Percentiles rank a stretch among this genome's conserved stretches.
Conservation (phyloP, 148 eudicot genomes). For the Dysphania ambrosioides region DNA sequence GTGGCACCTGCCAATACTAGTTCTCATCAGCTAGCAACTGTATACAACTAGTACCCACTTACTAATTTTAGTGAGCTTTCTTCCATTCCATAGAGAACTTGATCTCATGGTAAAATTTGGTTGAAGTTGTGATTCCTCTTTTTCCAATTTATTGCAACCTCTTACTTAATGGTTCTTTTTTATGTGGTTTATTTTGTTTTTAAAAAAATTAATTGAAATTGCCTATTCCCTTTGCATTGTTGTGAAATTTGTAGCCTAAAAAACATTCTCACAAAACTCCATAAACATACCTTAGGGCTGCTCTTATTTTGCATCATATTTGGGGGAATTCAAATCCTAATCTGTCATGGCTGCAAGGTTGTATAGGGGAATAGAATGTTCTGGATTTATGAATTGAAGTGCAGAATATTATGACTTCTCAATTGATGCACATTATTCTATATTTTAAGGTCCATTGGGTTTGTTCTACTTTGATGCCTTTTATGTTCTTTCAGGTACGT, state of each 20-base stretch:
- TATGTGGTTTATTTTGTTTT: not conserved
- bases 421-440: not conserved
- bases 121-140: not conserved
- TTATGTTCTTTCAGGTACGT: constrained; percentile 56
- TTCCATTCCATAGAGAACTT: too few species aligned
- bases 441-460: not conserved
- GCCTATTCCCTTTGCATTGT: not conserved
- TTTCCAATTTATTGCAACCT: not conserved
- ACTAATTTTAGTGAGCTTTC: not conserved
- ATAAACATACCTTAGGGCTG: not conserved
- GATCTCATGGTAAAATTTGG: too few species aligned
- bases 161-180: not conserved
- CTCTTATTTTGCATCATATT: not conserved
- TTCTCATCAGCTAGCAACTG: too few species aligned
- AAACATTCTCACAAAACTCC: not conserved
- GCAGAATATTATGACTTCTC: not conserved
- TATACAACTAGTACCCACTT: too few species aligned
- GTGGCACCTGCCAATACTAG: too few species aligned
- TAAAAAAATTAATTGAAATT: too few species aligned
- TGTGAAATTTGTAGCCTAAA: not conserved
- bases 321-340: not conserved
- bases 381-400: not conserved
- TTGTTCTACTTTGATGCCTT: not conserved
- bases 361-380: not conserved
- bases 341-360: not conserved